Conservation (phyloP, 2,329 filamentous ascomycete genomes). For the Scytalidium lignicola region DNA sequence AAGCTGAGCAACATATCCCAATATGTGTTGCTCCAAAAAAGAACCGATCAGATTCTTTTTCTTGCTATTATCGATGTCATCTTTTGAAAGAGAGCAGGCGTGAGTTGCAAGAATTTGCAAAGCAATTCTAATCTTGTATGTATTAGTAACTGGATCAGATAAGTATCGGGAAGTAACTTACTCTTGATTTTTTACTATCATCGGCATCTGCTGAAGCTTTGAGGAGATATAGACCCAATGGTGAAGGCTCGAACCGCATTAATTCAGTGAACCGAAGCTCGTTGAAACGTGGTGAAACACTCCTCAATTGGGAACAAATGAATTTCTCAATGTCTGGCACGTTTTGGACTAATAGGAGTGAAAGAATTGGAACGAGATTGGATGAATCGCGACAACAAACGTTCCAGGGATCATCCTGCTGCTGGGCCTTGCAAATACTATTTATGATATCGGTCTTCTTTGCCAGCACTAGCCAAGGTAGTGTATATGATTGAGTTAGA, state of each 20-base stretch:
- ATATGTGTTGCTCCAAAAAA: slow-evolving; percentile 77
- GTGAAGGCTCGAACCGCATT: slow-evolving; percentile 68
- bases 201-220: slow-evolving; percentile 70
- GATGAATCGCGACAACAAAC: slow-evolving; percentile 49
- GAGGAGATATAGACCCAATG: slow-evolving; percentile 74
- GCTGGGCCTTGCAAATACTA: slow-evolving; percentile 72
- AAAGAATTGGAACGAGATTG: slow-evolving; percentile 54
- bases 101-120: slow-evolving; percentile 36
- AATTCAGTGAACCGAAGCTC: slow-evolving; percentile 61
- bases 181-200: slow-evolving; percentile 49
- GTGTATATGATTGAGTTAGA: slow-evolving; percentile 71
- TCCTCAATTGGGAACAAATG: slow-evolving; percentile 62
- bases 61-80: slow-evolving; percentile 19
- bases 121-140: slow-evolving; percentile 23
- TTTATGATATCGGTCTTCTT: slow-evolving; percentile 74
- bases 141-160: slow-evolving; percentile 4
- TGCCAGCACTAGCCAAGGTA: slow-evolving; percentile 81
- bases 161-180: slow-evolving; percentile 34
- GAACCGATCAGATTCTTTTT: slow-evolving; percentile 59
- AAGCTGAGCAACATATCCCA: slow-evolving; percentile 81
- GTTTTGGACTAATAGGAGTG: slow-evolving; percentile 54
- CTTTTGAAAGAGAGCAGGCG: slow-evolving; percentile 9
- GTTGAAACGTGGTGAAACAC: slow-evolving; percentile 66
- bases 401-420: slow-evolving; percentile 58
- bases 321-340: slow-evolving; percentile 54